Percentiles rank a stretch among this genome's conserved stretches.
These are phyloP conservation scores for Pholiota microspora DNA, from an alignment of 768 basidiomycete genomes.

Conservation along the genomic window DNA sequence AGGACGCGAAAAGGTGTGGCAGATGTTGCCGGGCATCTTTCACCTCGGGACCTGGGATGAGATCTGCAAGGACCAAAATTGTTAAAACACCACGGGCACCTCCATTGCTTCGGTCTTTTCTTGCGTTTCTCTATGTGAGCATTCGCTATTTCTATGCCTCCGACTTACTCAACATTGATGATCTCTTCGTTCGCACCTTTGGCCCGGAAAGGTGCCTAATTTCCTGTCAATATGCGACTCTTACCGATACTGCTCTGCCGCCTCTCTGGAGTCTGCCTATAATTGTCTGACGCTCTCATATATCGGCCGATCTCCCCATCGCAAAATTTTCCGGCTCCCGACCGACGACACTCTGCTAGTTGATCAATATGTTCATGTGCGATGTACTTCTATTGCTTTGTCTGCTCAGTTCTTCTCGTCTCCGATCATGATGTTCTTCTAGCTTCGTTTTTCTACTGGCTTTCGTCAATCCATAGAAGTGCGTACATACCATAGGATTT, in stretches of 20 bases:
- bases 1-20: slow-evolving; percentile 38
- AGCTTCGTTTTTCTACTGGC: too few relatives aligned
- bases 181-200: too few relatives aligned
- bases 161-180: neutral
- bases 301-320: too few relatives aligned
- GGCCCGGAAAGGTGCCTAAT: too few relatives aligned
- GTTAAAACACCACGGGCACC: slow-evolving; percentile 15
- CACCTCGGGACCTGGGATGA: slow-evolving; percentile 38
- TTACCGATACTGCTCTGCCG: too few relatives aligned
- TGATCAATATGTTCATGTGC: neutral
- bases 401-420: too few relatives aligned
- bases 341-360: neutral
- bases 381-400: neutral
- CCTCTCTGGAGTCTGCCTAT: too few relatives aligned
- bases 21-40: slow-evolving; percentile 33
- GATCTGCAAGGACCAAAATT: slow-evolving; percentile 32
- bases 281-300: too few relatives aligned
- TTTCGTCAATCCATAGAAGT: neutral
- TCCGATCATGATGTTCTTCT: too few relatives aligned
- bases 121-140: neutral
- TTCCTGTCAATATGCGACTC: too few relatives aligned
- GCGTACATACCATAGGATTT: neutral
- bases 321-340: too few relatives aligned
- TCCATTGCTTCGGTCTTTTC: neutral
- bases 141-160: neutral